Base-by-base conservation (phyloP, 805 yeast genomes). In the Starmerella bacillaris region DNA sequence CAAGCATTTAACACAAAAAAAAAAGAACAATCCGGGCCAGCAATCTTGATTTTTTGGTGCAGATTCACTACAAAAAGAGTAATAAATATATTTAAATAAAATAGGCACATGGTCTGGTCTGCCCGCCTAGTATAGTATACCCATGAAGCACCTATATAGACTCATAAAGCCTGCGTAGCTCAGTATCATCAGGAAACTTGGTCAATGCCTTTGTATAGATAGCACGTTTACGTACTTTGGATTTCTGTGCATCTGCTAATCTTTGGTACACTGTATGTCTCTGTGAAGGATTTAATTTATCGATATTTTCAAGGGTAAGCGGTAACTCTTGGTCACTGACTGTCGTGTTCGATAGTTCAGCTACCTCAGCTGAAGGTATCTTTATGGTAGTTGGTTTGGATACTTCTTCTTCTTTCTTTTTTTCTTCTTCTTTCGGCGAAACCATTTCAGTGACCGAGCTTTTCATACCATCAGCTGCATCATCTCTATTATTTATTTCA, bases 41-140 rank as follows among this genome's bases (percentile, higher is more conserved):
- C n/a, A 12, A n/a, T 22, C n/a, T 22, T 22, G n/a, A 22, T 22
- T 22, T n/a, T 12, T 37, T 65, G 51, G 41, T 52, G 16, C 57
- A 43, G 35, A 46, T 50, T 11, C 86, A 60, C 35, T 70, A 0
- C 53, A 41, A 0, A 89, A 84, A 28, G 70, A 62, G 14, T 57
- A 55, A 40, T 67, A 67, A 9, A 79, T 53, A 1, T 78, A 84
- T 38, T 63, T 67, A 3, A 72, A 63, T 3, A 76, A 49, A 11
- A 77, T 47, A 26, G 64, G 35, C 16, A 24, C 17, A 3, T 31
- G 18, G 8, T 38, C 38, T 14, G 19, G 31, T 2, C 21, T 29
- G 11, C 27, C 35, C n/a, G 18, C 21, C 18, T 36, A 41, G 14
- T 33, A 22, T 4, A 27, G 9, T 15, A 41, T 22, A 15, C 42